Evolutionary conservation across 345 rosid species (phyloP).

Genomic region (Noccaea caerulescens): DNA sequence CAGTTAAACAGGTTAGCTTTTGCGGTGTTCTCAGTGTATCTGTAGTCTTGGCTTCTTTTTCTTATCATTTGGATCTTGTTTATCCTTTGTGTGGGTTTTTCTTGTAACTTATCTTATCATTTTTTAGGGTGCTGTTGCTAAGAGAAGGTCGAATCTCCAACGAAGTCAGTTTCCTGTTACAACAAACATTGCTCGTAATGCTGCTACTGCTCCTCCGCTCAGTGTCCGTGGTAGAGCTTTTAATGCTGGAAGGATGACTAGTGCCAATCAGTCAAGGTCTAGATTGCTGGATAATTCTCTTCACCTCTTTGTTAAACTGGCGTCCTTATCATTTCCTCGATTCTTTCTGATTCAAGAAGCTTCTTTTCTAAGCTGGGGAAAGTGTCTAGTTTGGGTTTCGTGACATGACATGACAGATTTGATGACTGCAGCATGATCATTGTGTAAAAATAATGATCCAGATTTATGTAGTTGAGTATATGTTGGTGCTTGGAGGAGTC

Average conservation of each 20-base stretch:
- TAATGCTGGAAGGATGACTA: constrained; percentile 48
- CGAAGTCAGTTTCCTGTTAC: constrained; percentile 60
- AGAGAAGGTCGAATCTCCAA: constrained; percentile 67
- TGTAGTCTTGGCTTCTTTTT: constrained; percentile 5
- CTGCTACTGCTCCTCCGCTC: constrained; percentile 52
- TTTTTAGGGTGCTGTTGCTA: constrained; percentile 68
- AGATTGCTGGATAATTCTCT: constrained; percentile 30
- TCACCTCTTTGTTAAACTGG: constrained; percentile 20
- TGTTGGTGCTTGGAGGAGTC: constrained; percentile 7
- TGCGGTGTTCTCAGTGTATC: background rate
- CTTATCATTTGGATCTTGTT: background rate
- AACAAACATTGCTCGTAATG: constrained; percentile 61
- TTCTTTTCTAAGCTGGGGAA: constrained; percentile 4
- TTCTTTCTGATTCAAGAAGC: constrained; percentile 13
- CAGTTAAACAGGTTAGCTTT: constrained; percentile 67
- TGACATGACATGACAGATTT: background rate
- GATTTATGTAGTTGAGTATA: constrained; percentile 12
- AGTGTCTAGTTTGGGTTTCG: background rate
- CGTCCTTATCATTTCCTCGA: constrained; percentile 12
- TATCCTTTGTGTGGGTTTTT: background rate
- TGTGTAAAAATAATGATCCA: background rate
- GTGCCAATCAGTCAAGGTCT: constrained; percentile 69
- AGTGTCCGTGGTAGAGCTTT: constrained; percentile 51
- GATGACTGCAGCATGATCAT: constrained; percentile 13
- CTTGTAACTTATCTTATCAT: constrained; percentile 14